phyloP scores from a whole-genome alignment of 208 protist genomes.

The Kentomonas sorsogonicus region DNA sequence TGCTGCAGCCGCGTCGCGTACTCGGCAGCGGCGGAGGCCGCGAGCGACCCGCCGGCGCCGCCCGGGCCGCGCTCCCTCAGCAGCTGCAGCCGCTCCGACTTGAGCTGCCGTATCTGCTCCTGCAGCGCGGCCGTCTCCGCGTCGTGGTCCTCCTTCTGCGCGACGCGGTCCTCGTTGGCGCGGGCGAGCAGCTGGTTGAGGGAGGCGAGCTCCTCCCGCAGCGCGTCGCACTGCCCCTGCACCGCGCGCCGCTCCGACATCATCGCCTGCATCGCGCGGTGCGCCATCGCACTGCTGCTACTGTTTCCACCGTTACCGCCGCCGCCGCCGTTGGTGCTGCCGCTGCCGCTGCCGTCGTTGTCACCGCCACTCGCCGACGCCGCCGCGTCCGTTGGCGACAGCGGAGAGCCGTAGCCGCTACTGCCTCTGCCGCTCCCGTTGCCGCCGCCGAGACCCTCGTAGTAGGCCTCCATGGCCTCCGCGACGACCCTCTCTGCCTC shows the following conservation, averaged over 20 bases:
- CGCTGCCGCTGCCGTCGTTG: background rate
- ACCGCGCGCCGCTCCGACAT: conserved; percentile 2
- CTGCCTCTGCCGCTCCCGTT: background rate
- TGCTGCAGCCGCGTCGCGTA: conserved; percentile 50
- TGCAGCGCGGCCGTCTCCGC: conserved; percentile 7
- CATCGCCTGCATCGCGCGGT: conserved; percentile 14
- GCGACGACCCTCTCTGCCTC: conserved; percentile 20
- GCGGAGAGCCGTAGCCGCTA: background rate
- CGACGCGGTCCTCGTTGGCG: conserved; percentile 12
- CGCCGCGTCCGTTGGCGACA: background rate
- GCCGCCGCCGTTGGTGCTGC: background rate
- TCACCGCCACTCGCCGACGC: conserved; percentile 11
- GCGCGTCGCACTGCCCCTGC: conserved; percentile 30
- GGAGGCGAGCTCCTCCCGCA: conserved; percentile 39
- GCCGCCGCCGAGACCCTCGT: conserved; percentile 13
- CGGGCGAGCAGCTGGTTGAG: conserved; percentile 39
- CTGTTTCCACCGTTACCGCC: background rate
- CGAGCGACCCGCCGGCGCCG: too few species aligned
- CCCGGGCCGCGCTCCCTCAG: conserved; percentile 35
- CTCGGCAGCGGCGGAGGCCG: conserved; percentile 27
- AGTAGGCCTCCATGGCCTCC: conserved; percentile 24
- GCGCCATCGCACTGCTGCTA: background rate
- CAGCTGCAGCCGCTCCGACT: conserved; percentile 28
- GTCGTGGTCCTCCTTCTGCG: conserved; percentile 6
- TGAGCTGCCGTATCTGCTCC: conserved; percentile 22